Conservation (phyloP, 495 filamentous ascomycete species). For the Cercophora newfieldiana region DNA sequence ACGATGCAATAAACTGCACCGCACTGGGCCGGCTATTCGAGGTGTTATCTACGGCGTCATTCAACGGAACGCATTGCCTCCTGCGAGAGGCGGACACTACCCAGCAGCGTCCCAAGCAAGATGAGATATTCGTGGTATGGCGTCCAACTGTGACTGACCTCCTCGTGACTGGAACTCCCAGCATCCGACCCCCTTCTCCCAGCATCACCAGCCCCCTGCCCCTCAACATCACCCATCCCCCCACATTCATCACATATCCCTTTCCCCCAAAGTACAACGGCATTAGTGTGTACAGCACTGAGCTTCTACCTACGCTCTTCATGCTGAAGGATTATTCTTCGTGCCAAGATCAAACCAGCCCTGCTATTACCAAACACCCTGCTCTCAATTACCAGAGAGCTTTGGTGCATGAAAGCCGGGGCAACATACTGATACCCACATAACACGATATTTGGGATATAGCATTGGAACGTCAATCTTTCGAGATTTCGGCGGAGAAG, state of each 20-base stretch:
- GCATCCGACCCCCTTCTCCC: background rate
- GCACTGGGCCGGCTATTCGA: conserved; percentile 34
- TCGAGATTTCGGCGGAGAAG: background rate
- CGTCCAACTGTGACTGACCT: conserved; percentile 5
- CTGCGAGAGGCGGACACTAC: conserved; percentile 25
- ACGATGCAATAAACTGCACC: conserved; percentile 27
- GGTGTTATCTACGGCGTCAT: conserved; percentile 39
- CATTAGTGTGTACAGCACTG: conserved; percentile 99
- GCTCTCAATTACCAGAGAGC: conserved; percentile 56
- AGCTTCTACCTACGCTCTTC: conserved; percentile 65
- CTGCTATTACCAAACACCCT: conserved; percentile 92
- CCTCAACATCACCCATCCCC: background rate
- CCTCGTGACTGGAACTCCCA: background rate
- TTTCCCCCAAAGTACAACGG: conserved; percentile 48
- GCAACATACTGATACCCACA: conserved; percentile 61
- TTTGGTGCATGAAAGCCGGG: conserved; percentile 84
- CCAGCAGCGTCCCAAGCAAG: background rate
- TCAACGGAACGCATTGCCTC: conserved; percentile 36
- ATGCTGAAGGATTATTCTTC: conserved; percentile 95
- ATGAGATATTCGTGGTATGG: background rate
- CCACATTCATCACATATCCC: background rate
- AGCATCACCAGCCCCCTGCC: background rate
- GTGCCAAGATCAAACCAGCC: conserved; percentile 84
- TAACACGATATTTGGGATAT: background rate
- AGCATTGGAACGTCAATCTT: background rate